phyloP scores from a whole-genome alignment of 78 protist genomes.

The slime mould (Dictyostelium discoideum) region DNA sequence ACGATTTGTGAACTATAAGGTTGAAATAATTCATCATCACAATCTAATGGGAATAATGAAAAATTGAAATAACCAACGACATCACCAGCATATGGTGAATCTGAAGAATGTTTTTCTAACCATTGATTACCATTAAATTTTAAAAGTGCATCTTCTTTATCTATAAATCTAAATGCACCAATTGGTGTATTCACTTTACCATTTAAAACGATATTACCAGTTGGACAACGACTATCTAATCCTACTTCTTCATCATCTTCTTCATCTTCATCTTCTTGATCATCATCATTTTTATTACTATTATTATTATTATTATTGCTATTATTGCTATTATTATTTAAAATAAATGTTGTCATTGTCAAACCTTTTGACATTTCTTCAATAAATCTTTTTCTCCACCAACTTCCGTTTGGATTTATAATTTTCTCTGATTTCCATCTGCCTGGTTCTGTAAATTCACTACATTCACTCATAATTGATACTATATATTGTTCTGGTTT shows the following conservation, averaged over 20 bases:
- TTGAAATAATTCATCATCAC: background rate
- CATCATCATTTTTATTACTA: background rate
- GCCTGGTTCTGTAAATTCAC: constrained; percentile 34
- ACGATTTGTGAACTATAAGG: background rate
- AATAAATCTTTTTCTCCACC: constrained; percentile 63
- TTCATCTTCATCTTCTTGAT: background rate
- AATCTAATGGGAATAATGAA: constrained; percentile 32
- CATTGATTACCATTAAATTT: constrained; percentile 22
- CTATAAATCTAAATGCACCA: constrained; percentile 57
- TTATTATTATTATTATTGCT: no score
- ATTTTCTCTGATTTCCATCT: constrained; percentile 55
- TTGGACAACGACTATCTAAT: background rate
- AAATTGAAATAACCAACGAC: constrained; percentile 58
- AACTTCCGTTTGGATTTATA: background rate
- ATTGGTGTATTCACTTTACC: background rate
- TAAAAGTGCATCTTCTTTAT: background rate
- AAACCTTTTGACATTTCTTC: constrained; percentile 27
- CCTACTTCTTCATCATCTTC: background rate
- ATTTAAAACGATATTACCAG: constrained; percentile 10
- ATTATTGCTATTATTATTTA: background rate
- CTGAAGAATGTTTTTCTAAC: background rate
- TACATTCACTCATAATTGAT: constrained; percentile 27
- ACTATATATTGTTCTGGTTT: constrained; percentile 37
- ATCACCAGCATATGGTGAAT: constrained; percentile 59
- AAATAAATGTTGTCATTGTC: background rate